Evolutionary conservation across 495 filamentous ascomycete species (phyloP), one percentile per base, ranked within the genome.

Genomic region (Hyaloscypha finlandica): DNA sequence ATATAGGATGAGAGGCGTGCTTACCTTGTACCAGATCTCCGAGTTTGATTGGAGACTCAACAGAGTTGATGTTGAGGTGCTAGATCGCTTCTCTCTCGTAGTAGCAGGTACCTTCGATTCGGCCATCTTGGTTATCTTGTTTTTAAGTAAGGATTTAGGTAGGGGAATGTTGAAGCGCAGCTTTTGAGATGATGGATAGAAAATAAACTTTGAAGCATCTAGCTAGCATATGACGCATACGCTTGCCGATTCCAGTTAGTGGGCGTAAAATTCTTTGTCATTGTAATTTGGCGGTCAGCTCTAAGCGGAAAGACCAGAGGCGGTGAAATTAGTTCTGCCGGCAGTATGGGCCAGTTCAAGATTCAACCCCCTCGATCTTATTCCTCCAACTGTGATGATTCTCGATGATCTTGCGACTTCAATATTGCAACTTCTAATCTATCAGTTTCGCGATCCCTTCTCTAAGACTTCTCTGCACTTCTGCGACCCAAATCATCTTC

Each of bases 1-100:
- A 67, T 54, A 62, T 54, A 62, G 20, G 51, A 67, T 67, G 59
- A 63, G 42, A 42, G 65, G 45, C 33, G 39, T 61, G 59, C 55
- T 64, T 68, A 68, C 61, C 67, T 68, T 64, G 67, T 68, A 68
- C 67, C 67, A 68, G 61, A 68, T 60, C 53, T 68, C 61, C 48
- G 54, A 64, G 54, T 68, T 68, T 68, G 61, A 59, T 60, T 68
- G 61, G 53, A 68, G 67, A 31, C 42, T 61, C 20, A 39, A 68
- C 29, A 68, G 61, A 65, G 67, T 68, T 56, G 56, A 68, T 63
- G 59, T 63, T 68, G 66, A 61, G 57, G 64, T 54, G 54, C 37
- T 48, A 66, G 57, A 61, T 66, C 52, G 64, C 20, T 59, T 57
- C 53, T 58, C 35, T 65, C 31, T 65, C 33, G 63, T 32, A 35